phyloP scores from a whole-genome alignment of 352 stramenopile species.

The Globisporangium echinulatum region DNA sequence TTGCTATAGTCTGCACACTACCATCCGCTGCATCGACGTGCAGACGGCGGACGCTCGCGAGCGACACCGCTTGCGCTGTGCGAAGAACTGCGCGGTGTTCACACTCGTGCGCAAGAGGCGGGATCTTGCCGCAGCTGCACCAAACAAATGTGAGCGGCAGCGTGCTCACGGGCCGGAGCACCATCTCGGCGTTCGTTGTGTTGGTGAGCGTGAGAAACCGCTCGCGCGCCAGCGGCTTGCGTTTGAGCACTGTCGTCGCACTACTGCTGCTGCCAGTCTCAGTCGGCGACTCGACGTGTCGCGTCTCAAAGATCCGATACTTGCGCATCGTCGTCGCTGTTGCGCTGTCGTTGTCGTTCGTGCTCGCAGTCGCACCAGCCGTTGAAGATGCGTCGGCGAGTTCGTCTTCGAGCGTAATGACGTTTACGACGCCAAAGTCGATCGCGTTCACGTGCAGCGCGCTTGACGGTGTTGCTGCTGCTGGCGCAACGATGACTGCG shows the following conservation, averaged over 20 bases:
- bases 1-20: not conserved
- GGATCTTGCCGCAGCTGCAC: slow-evolving; percentile 16
- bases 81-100: slow-evolving; percentile 10
- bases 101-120: slow-evolving; percentile 5
- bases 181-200: slow-evolving; percentile 35
- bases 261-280: not conserved
- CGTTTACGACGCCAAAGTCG: slow-evolving; percentile 56
- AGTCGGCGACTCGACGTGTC: slow-evolving; percentile 1
- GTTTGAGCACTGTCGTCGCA: slow-evolving; percentile 1
- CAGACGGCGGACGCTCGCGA: slow-evolving; percentile 24
- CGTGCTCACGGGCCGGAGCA: slow-evolving; percentile 66
- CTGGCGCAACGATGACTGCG: not conserved
- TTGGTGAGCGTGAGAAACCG: slow-evolving; percentile 53
- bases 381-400: slow-evolving; percentile 18
- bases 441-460: slow-evolving; percentile 12
- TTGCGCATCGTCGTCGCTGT: slow-evolving; percentile 31
- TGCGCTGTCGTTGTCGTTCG: slow-evolving; percentile 18
- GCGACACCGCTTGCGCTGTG: slow-evolving; percentile 22
- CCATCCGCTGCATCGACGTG: slow-evolving; percentile 1
- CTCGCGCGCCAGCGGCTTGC: slow-evolving; percentile 5
- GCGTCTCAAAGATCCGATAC: slow-evolving; percentile 59
- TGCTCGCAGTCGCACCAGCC: not conserved
- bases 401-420: slow-evolving; percentile 72
- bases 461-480: not conserved
- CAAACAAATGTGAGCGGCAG: slow-evolving; percentile 62